Base-by-base conservation (phyloP, 1,139 yeast species). In the Meyerozyma athensensis region DNA sequence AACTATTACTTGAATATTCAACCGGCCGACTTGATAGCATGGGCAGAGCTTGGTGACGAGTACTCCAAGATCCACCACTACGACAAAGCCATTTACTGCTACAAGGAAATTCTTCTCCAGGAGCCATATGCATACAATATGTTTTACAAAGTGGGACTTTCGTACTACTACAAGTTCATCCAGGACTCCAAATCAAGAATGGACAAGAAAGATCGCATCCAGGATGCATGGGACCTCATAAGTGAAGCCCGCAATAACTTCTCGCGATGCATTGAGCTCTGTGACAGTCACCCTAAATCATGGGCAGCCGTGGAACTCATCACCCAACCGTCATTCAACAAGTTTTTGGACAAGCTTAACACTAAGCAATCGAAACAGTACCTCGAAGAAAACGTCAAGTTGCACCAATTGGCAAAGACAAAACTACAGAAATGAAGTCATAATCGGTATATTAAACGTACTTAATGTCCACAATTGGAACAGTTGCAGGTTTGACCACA, bases 81-180 rank as follows among this genome's bases (percentile, higher is more conserved):
- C 48, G 81, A 77, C 22, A 79, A 81, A 49, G 81, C 94, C 0
- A 69, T 83, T 7, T 78, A 72, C 53, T 71, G 86, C 42, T 69
- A 75, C 30, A 79, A 86, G 51, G 96, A 90, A 52, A 74, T 85
- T 1, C 58, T 89, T 17, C 50, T 86, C 26, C 68, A 76, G 18
- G 72, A 71, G 39, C 96, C 97, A 2, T 68, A 68, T 43, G 94
- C 94, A 9, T 87, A 83, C 59, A 77, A 81, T 40, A 72, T 83
- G 6, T 83, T 79, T 64, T 77, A 81, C 26, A 67, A 77, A 39
- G 62, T 81, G 17, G 95, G 87, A 2, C 45, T 63, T 32, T 46
- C 48, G 33, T 43, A 44, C 35, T 56, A 53, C 43, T 44, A 48
- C 41, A 46, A 41, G 32, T 52, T 43, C 40, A 38, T 54, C 30